Percentiles rank a stretch among this genome's conserved stretches.
Conservation (phyloP, 305 asterid species). For the Plantago rigida region DNA sequence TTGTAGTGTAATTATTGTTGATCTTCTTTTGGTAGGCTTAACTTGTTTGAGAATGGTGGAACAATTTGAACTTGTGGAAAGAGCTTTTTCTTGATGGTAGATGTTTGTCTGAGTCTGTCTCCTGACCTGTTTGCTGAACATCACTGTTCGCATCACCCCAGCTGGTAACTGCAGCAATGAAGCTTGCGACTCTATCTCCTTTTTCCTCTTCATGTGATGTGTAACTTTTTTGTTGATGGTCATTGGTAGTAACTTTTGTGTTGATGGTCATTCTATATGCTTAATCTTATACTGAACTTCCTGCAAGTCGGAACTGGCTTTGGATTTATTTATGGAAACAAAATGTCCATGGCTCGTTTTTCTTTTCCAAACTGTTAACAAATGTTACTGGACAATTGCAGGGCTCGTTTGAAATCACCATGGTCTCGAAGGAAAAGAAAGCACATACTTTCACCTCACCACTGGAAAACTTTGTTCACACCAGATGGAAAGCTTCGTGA, state of each 20-base stretch:
- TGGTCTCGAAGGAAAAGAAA: slow-evolving; percentile 91
- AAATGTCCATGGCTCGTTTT: slow-evolving; percentile 7
- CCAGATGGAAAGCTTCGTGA: slow-evolving; percentile 79
- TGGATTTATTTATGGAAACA: background rate
- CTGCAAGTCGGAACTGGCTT: background rate
- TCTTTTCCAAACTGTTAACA: slow-evolving; percentile 15
- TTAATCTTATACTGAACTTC: background rate
- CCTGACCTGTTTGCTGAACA: background rate
- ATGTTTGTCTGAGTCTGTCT: background rate
- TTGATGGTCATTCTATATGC: background rate
- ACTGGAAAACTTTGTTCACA: slow-evolving; percentile 68
- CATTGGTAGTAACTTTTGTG: background rate
- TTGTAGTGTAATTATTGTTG: background rate
- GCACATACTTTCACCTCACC: slow-evolving; percentile 59
- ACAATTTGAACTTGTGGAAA: no score
- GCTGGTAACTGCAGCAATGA: background rate
- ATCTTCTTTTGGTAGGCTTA: background rate
- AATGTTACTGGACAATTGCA: slow-evolving; percentile 33
- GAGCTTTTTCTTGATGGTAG: background rate
- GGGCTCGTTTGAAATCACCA: slow-evolving; percentile 83
- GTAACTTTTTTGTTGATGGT: background rate
- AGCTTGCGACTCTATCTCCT: no score
- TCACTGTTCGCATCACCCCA: slow-evolving; percentile 3
- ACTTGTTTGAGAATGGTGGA: background rate
- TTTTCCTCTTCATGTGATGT: background rate